A percentile compares a stretch with the other conserved stretches of the same genome.
Evolutionary conservation across 2,329 filamentous ascomycete genomes (phyloP).

Genomic region (Tolypocladium endophyticum): DNA sequence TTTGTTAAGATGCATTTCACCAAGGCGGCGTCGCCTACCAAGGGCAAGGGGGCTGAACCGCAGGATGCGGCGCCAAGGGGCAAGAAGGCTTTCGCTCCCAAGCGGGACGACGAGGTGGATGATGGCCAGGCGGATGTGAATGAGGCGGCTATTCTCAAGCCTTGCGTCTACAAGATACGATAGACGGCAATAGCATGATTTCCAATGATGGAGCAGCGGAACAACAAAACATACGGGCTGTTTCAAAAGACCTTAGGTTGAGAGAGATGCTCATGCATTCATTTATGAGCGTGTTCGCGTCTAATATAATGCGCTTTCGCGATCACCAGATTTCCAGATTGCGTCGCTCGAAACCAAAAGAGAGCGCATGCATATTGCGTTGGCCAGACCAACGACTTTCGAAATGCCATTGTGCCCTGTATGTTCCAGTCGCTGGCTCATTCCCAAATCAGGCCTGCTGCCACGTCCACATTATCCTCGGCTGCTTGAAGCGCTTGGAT

Average conservation of each 20-base stretch:
- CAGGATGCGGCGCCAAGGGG: conserved; percentile 50
- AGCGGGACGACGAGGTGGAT: conserved; percentile 38
- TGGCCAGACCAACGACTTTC: neutral
- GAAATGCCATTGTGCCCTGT: neutral
- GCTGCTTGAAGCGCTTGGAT: conserved; percentile 73
- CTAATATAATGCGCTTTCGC: neutral
- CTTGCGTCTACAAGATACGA: conserved; percentile 89
- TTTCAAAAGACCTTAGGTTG: too few relatives aligned
- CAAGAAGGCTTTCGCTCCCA: conserved; percentile 43
- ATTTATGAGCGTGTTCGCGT: neutral
- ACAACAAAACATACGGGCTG: neutral
- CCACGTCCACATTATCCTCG: conserved; percentile 70
- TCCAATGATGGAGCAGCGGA: neutral
- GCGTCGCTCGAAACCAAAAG: neutral
- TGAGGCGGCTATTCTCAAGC: conserved; percentile 65
- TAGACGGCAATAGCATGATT: conserved; percentile 24
- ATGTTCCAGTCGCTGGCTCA: neutral
- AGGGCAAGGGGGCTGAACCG: conserved; percentile 59
- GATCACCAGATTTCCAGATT: neutral
- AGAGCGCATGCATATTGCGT: neutral
- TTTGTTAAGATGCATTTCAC: conserved; percentile 96
- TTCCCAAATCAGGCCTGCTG: conserved; percentile 9
- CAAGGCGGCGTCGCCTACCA: conserved; percentile 65
- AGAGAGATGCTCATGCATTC: neutral
- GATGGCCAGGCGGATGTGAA: conserved; percentile 52